Percentiles rank a stretch among this genome's conserved stretches.
Evolutionary conservation across 176 grass and related monocot species (phyloP).

Genomic region (Triticum turgidum): DNA sequence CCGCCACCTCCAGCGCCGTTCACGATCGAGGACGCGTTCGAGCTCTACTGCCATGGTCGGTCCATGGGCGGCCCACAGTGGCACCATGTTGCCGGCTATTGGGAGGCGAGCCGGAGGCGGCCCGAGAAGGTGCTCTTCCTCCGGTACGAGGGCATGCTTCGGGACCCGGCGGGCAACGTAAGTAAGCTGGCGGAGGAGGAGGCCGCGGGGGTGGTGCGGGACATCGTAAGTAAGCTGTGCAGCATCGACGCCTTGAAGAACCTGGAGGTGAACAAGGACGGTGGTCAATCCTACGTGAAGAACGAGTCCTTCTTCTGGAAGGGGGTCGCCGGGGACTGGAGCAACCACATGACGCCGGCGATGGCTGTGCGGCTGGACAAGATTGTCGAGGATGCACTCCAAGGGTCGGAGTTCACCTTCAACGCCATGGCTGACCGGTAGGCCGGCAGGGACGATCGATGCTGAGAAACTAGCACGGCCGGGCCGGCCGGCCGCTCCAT

Average conservation of each 20-base stretch:
- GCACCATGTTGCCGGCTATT: constrained; percentile 33
- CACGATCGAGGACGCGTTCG: not conserved
- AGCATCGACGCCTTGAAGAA: constrained; percentile 14
- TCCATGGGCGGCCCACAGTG: not conserved
- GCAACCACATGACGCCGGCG: constrained; percentile 31
- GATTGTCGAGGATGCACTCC: not conserved
- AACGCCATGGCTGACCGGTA: not conserved
- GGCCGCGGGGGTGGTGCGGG: not conserved
- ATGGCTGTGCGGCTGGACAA: constrained; percentile 34
- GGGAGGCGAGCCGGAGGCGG: constrained; percentile 11
- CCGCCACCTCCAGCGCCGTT: not conserved
- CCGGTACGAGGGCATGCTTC: constrained; percentile 40
- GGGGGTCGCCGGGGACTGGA: constrained; percentile 34
- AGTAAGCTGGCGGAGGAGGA: constrained; percentile 39
- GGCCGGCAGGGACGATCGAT: too few species aligned
- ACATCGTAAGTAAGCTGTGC: constrained; percentile 7
- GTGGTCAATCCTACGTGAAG: not conserved
- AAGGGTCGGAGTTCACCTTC: constrained; percentile 28
- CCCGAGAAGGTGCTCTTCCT: constrained; percentile 43
- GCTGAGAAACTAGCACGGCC: too few species aligned
- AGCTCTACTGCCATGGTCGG: not conserved
- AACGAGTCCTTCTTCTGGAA: constrained; percentile 32
- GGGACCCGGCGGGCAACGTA: not conserved
- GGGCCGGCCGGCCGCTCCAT: too few species aligned
- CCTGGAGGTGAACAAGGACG: not conserved